Conservation (phyloP, 495 filamentous ascomycete species). For the Hypoxylon rickii region DNA sequence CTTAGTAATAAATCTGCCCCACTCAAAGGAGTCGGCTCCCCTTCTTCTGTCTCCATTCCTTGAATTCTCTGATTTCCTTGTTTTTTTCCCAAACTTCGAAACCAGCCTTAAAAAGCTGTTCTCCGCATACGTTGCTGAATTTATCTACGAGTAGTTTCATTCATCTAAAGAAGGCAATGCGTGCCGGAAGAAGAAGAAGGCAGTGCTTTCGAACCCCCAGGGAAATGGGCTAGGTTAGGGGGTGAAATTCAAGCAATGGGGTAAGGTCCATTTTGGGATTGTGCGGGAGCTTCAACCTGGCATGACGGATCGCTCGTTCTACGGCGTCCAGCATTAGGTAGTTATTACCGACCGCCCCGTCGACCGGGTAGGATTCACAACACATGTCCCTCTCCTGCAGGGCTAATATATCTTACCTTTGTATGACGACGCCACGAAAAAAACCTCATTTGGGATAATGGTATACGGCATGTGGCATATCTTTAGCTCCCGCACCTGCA, state of each 20-base stretch:
- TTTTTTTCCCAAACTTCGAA: neutral
- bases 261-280: no score
- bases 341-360: no score
- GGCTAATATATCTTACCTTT: constrained; percentile 10
- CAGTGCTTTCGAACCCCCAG: no score
- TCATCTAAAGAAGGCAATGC: constrained; percentile 1
- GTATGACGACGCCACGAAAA: constrained; percentile 9
- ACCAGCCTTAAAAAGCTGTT: constrained; percentile 9
- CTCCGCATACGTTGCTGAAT: constrained; percentile 8
- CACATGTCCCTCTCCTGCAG: neutral
- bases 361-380: neutral
- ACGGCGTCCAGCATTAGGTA: no score
- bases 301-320: no score
- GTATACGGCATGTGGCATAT: neutral
- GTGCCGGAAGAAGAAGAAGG: constrained; percentile 4
- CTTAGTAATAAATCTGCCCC: constrained; percentile 7
- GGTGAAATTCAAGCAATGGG: no score
- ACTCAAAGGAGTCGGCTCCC: neutral
- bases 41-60: constrained; percentile 10
- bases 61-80: constrained; percentile 16
- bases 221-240: no score
- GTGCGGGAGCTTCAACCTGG: no score
- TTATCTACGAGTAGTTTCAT: constrained; percentile 15
- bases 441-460: no score
- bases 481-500: neutral